Evolutionary conservation across 192 early-diverging fungal species (phyloP).

Genomic region (Cladochytrium replicatum): DNA sequence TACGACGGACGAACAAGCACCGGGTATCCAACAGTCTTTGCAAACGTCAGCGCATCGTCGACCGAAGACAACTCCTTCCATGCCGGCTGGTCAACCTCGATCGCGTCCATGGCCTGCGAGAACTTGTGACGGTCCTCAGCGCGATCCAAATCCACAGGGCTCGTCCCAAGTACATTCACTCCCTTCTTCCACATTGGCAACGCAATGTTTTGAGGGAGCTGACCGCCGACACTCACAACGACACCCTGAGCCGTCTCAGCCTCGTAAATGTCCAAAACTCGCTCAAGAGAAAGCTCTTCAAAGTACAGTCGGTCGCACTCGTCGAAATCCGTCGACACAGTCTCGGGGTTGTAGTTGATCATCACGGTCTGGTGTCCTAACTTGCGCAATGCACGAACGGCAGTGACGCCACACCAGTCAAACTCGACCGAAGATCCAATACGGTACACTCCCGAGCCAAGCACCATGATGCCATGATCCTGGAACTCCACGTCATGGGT

Average conservation of each 20-base stretch:
- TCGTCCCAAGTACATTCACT: constrained; percentile 85
- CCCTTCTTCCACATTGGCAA: constrained; percentile 61
- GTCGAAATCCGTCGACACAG: constrained; percentile 96
- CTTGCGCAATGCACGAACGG: constrained; percentile 70
- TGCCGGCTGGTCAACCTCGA: constrained; percentile 90
- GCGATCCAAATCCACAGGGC: constrained; percentile 78
- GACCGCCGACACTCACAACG: constrained; percentile 88
- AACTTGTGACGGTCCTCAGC: constrained; percentile 97
- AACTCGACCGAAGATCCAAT: constrained; percentile 98
- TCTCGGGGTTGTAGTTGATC: constrained; percentile 99
- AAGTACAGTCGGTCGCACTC: constrained; percentile 98
- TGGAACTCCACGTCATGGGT: constrained; percentile 77
- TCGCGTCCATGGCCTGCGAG: constrained; percentile 79
- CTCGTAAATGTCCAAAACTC: constrained; percentile 93
- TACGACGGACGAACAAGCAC: constrained; percentile 94
- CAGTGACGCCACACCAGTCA: constrained; percentile 69
- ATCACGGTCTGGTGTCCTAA: constrained; percentile 80
- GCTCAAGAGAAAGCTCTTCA: constrained; percentile 89
- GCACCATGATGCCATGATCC: constrained; percentile 87
- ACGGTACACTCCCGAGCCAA: constrained; percentile 95
- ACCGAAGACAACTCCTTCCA: constrained; percentile 88
- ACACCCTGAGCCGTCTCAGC: constrained; percentile 72
- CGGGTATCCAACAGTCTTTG: constrained; percentile 73
- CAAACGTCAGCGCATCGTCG: constrained; percentile 79
- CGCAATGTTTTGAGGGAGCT: constrained; percentile 96